phyloP scores from a whole-genome alignment of 148 eudicot species.

The Simmondsia chinensis region DNA sequence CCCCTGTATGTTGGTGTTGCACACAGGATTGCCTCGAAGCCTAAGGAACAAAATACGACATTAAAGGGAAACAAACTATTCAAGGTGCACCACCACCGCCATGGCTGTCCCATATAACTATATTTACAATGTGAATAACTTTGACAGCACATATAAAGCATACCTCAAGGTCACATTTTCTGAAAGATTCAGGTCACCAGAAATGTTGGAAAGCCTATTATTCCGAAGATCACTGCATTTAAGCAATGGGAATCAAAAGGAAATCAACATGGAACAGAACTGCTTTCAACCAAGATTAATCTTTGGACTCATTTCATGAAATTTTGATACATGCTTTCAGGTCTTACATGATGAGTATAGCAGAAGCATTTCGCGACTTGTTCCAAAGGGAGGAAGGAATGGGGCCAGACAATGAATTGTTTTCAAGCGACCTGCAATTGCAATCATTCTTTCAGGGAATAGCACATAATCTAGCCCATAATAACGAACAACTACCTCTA shows the following conservation, averaged over 20 bases:
- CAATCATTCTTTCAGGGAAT: slow-evolving; percentile 1
- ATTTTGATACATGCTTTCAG: not conserved
- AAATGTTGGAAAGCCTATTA: slow-evolving; percentile 45
- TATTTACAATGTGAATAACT: not conserved
- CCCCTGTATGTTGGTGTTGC: slow-evolving; percentile 31
- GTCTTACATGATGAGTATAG: slow-evolving; percentile 61
- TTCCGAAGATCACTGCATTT: slow-evolving; percentile 69
- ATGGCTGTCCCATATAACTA: not conserved
- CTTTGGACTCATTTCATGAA: not conserved
- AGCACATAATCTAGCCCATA: not conserved
- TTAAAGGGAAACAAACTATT: not conserved
- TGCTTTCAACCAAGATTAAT: not conserved
- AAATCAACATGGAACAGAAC: slow-evolving; percentile 1
- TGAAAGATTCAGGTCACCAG: slow-evolving; percentile 50
- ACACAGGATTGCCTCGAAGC: slow-evolving; percentile 73
- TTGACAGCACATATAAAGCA: slow-evolving; percentile 7
- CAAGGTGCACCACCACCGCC: not conserved
- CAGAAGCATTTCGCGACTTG: slow-evolving; percentile 28
- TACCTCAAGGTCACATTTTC: slow-evolving; percentile 60
- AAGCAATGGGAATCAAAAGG: no score
- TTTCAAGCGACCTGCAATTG: slow-evolving; percentile 42
- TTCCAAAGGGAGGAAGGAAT: slow-evolving; percentile 68
- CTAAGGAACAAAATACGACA: slow-evolving; percentile 16
- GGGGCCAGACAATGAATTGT: slow-evolving; percentile 57
- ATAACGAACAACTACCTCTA: not conserved